phyloP scores from a whole-genome alignment of 805 yeast species.

The Yamadazyma insecticola region DNA sequence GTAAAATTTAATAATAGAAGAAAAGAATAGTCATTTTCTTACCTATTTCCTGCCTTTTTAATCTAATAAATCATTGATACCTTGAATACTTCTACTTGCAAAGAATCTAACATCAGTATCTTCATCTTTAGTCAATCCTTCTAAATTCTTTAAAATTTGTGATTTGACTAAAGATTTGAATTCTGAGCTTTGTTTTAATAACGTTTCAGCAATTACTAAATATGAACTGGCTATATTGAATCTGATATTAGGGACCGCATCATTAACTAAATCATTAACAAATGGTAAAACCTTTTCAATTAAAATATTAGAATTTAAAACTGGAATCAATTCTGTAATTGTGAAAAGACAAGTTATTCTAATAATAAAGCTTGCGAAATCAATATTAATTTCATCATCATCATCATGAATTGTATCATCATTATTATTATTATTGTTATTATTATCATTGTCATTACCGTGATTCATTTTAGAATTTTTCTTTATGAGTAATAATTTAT shows the following conservation, averaged over 20 bases:
- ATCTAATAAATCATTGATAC: slow-evolving; percentile 7
- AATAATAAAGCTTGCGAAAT: slow-evolving; percentile 75
- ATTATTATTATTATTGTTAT: slow-evolving; percentile 8
- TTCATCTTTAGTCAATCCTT: slow-evolving; percentile 59
- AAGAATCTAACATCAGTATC: slow-evolving; percentile 90
- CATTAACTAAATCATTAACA: slow-evolving; percentile 63
- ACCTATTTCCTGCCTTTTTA: no score
- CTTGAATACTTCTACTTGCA: slow-evolving; percentile 55
- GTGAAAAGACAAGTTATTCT: slow-evolving; percentile 90
- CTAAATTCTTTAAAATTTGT: slow-evolving; percentile 61
- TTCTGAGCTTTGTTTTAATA: slow-evolving; percentile 21
- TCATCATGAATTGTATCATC: slow-evolving; percentile 18
- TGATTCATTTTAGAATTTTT: slow-evolving; percentile 12
- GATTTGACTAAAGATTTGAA: slow-evolving; percentile 24
- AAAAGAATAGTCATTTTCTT: no score
- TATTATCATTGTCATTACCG: slow-evolving; percentile 10
- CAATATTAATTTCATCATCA: slow-evolving; percentile 22
- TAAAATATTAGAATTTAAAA: slow-evolving; percentile 52
- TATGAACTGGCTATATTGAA: slow-evolving; percentile 91
- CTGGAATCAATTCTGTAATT: slow-evolving; percentile 76
- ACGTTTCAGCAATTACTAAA: slow-evolving; percentile 52
- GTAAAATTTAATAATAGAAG: no score
- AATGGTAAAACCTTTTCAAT: slow-evolving; percentile 73
- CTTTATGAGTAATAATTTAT: slow-evolving; percentile 52
- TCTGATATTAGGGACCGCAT: slow-evolving; percentile 90